Evolutionary conservation across 140 eudicot genomes (phyloP).

Genomic region (Bidens hawaiensis): DNA sequence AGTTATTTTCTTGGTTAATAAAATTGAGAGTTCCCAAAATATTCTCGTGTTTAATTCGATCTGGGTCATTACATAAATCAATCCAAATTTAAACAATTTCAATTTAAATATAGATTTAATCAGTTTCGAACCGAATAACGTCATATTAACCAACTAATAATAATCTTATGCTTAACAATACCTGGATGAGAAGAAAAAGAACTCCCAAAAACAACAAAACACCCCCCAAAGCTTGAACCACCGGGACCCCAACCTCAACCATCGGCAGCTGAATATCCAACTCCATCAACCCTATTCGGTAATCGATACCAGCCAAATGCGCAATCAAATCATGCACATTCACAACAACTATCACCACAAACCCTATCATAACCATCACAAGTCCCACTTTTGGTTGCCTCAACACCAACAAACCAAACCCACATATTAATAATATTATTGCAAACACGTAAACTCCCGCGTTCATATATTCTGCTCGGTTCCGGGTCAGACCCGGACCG

Average conservation of each 20-base stretch:
- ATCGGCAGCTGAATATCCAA: constrained; percentile 62
- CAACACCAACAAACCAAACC: constrained; percentile 51
- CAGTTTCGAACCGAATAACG: no score
- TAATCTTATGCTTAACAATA: no score
- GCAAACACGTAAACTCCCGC: constrained; percentile 79
- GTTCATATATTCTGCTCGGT: constrained; percentile 77
- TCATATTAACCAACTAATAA: no score
- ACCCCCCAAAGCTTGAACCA: constrained; percentile 57
- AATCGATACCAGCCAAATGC: constrained; percentile 81
- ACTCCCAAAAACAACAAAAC: constrained; percentile 43
- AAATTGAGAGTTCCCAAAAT: no score
- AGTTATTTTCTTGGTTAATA: no score
- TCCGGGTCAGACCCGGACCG: constrained; percentile 62
- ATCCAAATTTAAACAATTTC: no score
- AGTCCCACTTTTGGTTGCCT: constrained; percentile 53
- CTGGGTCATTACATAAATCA: no score
- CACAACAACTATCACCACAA: constrained; percentile 30
- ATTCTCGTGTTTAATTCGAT: no score
- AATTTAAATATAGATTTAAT: no score
- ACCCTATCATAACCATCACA: constrained; percentile 49
- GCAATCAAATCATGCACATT: constrained; percentile 85
- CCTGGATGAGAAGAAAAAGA: constrained; percentile 70
- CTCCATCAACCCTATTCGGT: constrained; percentile 45
- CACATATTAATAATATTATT: constrained; percentile 49
- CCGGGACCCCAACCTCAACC: constrained; percentile 73